Base-by-base conservation (phyloP, 148 eudicot species). In the Hydrangea macrophylla region DNA sequence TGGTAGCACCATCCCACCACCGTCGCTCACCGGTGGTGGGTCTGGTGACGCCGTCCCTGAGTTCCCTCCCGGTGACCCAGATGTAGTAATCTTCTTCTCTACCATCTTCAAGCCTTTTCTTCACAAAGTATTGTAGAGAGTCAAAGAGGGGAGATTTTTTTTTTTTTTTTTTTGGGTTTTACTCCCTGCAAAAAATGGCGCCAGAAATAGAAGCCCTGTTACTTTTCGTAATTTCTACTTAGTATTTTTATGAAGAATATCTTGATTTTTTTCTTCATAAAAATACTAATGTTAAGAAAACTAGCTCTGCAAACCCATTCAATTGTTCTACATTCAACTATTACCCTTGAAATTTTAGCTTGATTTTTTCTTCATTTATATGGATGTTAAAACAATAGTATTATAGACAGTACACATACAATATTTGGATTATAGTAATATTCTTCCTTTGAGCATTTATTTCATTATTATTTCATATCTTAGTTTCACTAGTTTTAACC, bases 31-130 rank as follows among this genome's bases (percentile, higher is more conserved):
- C 44, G 26, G 56, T 18, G 58, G 18, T 32, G 73, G 79, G n/a
- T n/a, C n/a, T 65, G 61, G 84, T 18, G 82, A 77, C 51, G 76
- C 84, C 9, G 75, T 70, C 27, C 77, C 81, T 0, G 88, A 76
- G 72, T 69, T 75, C 20, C 20, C 67, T 32, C 63, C 80, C 22
- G 71, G 80, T 26, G 82, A 84, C 40, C 86, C 83, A 1, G 88
- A 84, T n/a, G 75, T 60, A 2, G 77, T 73, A 55, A 78, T 78
- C 70, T 79, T 79, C 64, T 75, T 84, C 44, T 81, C 82, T 67
- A 84, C 91, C 87, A 81, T 85, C 39, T 42, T 71, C 61, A 62
- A 53, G 15, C n/a, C 3, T 12, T 45, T 25, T 45, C 20, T 48
- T 53, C 40, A 32, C 32, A 55, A 13, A 26, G 23, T 18, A 15